phyloP scores from a whole-genome alignment of 164 flowering plant genomes.

The Paratinospora sagittata region DNA sequence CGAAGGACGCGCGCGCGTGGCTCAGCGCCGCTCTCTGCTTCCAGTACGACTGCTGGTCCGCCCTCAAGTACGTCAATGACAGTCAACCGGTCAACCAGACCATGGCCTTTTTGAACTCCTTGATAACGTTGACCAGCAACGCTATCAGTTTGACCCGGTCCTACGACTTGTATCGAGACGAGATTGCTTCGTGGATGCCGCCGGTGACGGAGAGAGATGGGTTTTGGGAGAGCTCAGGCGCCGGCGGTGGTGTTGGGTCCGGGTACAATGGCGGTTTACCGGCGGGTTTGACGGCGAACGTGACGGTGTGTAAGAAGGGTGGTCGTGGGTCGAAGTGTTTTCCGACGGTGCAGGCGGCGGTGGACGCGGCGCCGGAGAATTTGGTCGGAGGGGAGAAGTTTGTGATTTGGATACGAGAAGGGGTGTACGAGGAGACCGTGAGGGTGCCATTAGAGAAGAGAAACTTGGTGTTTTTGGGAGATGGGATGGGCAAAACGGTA shows the following conservation, averaged over 20 bases:
- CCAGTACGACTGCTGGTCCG: slow-evolving; percentile 75
- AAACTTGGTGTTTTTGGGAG: slow-evolving; percentile 77
- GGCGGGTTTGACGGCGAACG: slow-evolving; percentile 36
- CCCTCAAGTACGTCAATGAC: slow-evolving; percentile 59
- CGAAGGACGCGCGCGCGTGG: slow-evolving; percentile 76
- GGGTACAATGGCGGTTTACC: no score
- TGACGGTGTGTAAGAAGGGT: slow-evolving; percentile 61
- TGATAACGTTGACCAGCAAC: slow-evolving; percentile 41
- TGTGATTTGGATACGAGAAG: slow-evolving; percentile 65
- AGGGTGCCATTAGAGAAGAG: slow-evolving; percentile 64
- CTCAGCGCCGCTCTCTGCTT: slow-evolving; percentile 51
- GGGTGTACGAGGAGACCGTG: slow-evolving; percentile 72
- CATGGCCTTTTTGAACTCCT: slow-evolving; percentile 44
- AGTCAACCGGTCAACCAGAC: slow-evolving; percentile 40
- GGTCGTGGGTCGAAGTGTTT: slow-evolving; percentile 29
- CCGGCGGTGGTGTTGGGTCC: slow-evolving; percentile 21
- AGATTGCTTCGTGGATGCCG: slow-evolving; percentile 49
- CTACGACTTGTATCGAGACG: slow-evolving; percentile 44
- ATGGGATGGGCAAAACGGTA: slow-evolving; percentile 87
- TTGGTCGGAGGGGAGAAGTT: slow-evolving; percentile 25
- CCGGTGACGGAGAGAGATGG: slow-evolving; percentile 89
- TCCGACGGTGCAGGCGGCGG: slow-evolving; percentile 69
- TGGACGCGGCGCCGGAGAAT: slow-evolving; percentile 56
- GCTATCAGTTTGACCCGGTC: slow-evolving; percentile 63
- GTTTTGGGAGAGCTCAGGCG: no score